Conservation (phyloP, 2,329 filamentous ascomycete genomes). For the Thelonectria discophora region DNA sequence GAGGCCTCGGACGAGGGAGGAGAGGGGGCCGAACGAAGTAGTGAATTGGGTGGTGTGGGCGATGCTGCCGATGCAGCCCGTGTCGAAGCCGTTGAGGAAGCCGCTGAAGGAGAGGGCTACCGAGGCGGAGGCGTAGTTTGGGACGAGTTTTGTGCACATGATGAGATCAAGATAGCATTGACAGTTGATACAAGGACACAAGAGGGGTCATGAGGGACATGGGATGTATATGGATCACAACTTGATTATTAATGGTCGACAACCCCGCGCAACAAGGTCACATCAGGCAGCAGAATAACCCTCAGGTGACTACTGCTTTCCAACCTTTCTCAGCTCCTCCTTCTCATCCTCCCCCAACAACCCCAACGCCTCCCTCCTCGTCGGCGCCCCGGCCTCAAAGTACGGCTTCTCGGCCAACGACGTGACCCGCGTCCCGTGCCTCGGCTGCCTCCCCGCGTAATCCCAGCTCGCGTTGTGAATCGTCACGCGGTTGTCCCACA, state of each 20-base stretch:
- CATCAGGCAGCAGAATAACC: background rate
- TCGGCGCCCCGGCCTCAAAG: conserved; percentile 71
- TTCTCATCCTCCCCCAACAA: conserved; percentile 66
- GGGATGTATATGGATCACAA: background rate
- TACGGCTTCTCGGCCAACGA: conserved; percentile 75
- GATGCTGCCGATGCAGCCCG: conserved; percentile 6
- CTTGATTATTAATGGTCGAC: background rate
- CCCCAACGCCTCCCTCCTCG: conserved; percentile 71
- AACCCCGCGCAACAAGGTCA: background rate
- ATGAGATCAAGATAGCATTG: background rate
- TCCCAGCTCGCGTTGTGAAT: conserved; percentile 81
- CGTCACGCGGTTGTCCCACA: conserved; percentile 79
- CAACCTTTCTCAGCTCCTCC: conserved; percentile 37
- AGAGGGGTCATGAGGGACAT: background rate
- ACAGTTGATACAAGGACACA: background rate
- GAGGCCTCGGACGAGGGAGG: conserved; percentile 63
- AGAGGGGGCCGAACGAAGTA: conserved; percentile 51
- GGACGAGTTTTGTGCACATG: background rate
- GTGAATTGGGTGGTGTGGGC: background rate
- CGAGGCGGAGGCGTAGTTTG: background rate
- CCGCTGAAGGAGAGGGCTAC: conserved; percentile 50
- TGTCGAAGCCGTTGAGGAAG: conserved; percentile 8
- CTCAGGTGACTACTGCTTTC: background rate
- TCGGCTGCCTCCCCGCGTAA: conserved; percentile 71
- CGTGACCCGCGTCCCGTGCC: conserved; percentile 78